Evolutionary conservation across 371 early-diverging fungal species (phyloP), one percentile per base, ranked within the genome.

Genomic region (Amoeboaphelidium occidentale): DNA sequence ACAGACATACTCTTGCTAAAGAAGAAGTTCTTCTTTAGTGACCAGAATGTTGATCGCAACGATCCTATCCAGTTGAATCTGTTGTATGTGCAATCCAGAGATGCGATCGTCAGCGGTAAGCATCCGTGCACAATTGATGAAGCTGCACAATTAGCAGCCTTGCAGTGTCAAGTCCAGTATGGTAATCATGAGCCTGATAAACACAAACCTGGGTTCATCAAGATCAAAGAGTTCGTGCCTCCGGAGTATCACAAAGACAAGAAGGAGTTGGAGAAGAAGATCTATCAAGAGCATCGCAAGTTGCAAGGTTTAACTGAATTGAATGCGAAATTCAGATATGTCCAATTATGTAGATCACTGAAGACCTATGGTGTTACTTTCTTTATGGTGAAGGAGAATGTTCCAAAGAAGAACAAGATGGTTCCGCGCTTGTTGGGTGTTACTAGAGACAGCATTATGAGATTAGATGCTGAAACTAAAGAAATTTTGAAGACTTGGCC

Each of bases 311-410:
- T 71, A 14, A 49, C 53, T 23, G 72, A 72, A 14, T 55, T 72
- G 27, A 70, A 67, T 49, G 69, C 65, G 23, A 73, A 72, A 53
- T 68, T 65, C 48, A 59, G 66, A 2, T 73, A 70, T 49, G 68
- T 72, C 20, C 69, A 70, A 51, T 54, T 70, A 26, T 58, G 62
- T 25, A 55, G 74, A 21, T 65, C 62, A 1, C 55, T 73, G 20
- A 68, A 69, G 51, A 68, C 70, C 0, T 73, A 73, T 50, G 73
- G 73, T 2, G 63, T 65, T 25, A 67, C 73, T 0, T 73, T 73
- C 46, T 73, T 70, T 53, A 13, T 57, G 4, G 72, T 70, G 32
- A 68, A 71, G 61, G 63, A 63, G 50, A 53, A 60, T 23, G 49
- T 23, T 14, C 43, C 43, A 24, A 68, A 66, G 44, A 69, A 66